A percentile compares a stretch with the other conserved stretches of the same genome.
phyloP scores from a whole-genome alignment of 257 asterid genomes.

The Nicotiana noctiflora region DNA sequence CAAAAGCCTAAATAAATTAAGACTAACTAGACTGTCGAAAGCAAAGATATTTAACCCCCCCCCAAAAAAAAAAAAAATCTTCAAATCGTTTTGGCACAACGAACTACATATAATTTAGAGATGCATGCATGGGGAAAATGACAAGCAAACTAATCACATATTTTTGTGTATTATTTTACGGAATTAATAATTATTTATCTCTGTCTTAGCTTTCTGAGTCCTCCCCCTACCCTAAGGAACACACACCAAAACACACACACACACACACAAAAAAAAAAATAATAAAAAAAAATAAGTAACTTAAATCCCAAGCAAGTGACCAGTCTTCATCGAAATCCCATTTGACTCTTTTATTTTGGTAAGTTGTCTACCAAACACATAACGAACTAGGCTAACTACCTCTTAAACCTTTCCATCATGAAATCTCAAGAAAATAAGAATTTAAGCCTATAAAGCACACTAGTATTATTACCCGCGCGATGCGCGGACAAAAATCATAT shows the following conservation, averaged over 20 bases:
- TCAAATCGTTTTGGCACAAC: not conserved
- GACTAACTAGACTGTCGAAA: not conserved
- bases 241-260: not conserved
- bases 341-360: not conserved
- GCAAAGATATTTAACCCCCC: not conserved
- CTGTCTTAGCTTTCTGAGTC: not conserved
- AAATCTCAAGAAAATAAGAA: no score
- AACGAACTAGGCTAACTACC: constrained; percentile 7
- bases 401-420: not conserved
- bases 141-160: not conserved
- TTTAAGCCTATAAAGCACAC: no score
- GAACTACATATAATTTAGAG: not conserved
- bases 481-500: no score
- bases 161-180: not conserved
- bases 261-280: not conserved
- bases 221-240: not conserved
- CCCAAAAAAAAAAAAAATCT: not conserved
- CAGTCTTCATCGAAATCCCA: not conserved
- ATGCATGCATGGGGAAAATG: not conserved
- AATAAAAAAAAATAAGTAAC: not conserved
- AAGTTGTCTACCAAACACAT: constrained; percentile 4
- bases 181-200: not conserved
- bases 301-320: not conserved
- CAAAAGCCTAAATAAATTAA: not conserved
- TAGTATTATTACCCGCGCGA: no score